These are phyloP conservation scores for Marasmius tenuissimus DNA, from an alignment of 1,284 basidiomycete species.

Conservation along the genomic window DNA sequence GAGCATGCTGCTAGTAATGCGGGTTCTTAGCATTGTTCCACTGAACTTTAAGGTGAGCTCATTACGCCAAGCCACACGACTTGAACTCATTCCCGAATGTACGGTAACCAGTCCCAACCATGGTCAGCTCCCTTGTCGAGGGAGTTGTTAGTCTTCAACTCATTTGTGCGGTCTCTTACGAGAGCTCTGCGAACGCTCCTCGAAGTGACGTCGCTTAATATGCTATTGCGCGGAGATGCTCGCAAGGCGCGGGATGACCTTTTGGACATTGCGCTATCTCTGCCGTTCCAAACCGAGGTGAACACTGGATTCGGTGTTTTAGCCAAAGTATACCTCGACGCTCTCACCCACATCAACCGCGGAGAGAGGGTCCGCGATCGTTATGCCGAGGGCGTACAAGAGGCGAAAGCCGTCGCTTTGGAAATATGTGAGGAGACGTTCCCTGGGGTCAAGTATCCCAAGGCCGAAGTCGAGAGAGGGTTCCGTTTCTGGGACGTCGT, in stretches of 20 bases:
- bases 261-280: constrained; percentile 86
- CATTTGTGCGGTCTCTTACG: constrained; percentile 89
- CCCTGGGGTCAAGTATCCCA: constrained; percentile 85
- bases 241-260: constrained; percentile 86
- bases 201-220: constrained; percentile 90
- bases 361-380: constrained; percentile 73
- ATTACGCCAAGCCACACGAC: constrained; percentile 11
- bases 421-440: constrained; percentile 95
- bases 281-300: constrained; percentile 94
- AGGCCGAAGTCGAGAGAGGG: constrained; percentile 88
- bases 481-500: constrained; percentile 99
- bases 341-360: constrained; percentile 84
- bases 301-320: constrained; percentile 98
- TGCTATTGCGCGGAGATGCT: constrained; percentile 89
- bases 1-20: constrained; percentile 94
- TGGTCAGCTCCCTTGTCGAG: constrained; percentile 96
- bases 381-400: constrained; percentile 74
- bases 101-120: constrained; percentile 58
- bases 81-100: constrained; percentile 7
- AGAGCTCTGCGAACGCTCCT: constrained; percentile 88
- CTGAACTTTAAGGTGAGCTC: constrained; percentile 81
- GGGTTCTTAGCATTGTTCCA: constrained; percentile 91
- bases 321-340: constrained; percentile 94
- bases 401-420: constrained; percentile 85
- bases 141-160: constrained; percentile 97